Evolutionary conservation across 768 basidiomycete species (phyloP), one percentile per base, ranked within the genome.

Genomic region (Suillus plorans): DNA sequence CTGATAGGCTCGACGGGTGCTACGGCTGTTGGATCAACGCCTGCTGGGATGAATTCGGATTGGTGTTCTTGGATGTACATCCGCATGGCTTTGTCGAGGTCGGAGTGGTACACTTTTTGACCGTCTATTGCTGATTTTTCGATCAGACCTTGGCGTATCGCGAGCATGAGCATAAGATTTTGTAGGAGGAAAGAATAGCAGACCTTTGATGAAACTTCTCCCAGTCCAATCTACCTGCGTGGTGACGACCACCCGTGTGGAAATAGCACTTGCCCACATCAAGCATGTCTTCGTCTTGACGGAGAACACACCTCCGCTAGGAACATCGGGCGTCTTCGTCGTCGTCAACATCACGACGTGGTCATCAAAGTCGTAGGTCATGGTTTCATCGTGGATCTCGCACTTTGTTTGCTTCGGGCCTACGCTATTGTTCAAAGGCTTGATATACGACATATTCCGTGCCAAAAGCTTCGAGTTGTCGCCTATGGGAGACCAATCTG

Each of bases 401-500:
- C 97, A 99, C 74, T 96, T 97, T 18, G 96, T 95, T 76, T 94
- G 92, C 74, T 88, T 97, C 1, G 97, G 97, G 0, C 97, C 97
- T 37, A 99, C 85, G 62, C 89, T 87, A 1, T 86, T 95, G 67
- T 85, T 87, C 37, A 99, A 80, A 0, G 95, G 96, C 74, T 97
- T 98, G 79, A 98, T 96, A 77, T 99, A 99, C 34, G 94, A 94
- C 88, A 55, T 95, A 67, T 94, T 92, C 12, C 97, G 86, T 34
- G 88, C 82, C 12, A 97, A 86, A 47, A 94, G 84, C 63, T 88
- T 86, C 41, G 88, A 86, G 16, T 83, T 86, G 0, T 85, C 80
- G 0, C 78, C 71, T 5, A 81, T 80, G 0, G 97, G 95, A 20
- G 85, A 80, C 97, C 97, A 99, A 74, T 99, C 97, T 5, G 95